Evolutionary conservation across 2,329 filamentous ascomycete species (phyloP).

Genomic region (Leptographium galeiforme): DNA sequence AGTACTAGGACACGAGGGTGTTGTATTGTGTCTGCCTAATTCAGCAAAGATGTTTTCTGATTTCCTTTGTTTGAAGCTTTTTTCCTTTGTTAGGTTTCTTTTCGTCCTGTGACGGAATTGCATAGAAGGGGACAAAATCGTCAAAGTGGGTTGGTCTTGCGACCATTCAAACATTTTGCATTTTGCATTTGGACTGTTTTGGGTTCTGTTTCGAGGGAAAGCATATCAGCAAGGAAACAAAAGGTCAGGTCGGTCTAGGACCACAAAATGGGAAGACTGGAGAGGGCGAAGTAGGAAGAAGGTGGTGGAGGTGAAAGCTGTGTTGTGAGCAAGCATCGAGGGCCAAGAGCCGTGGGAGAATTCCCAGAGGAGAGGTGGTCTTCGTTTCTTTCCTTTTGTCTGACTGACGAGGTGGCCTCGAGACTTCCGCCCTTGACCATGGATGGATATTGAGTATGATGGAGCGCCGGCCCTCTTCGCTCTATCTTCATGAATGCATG

Average conservation of each 20-base stretch:
- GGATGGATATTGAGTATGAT: not conserved
- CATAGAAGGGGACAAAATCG: slow-evolving; percentile 1
- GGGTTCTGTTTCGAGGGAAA: slow-evolving; percentile 3
- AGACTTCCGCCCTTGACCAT: not conserved
- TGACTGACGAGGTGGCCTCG: not conserved
- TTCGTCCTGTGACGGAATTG: not conserved
- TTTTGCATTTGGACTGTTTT: slow-evolving; percentile 7
- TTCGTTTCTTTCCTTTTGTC: not conserved
- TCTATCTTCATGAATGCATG: slow-evolving; percentile 6
- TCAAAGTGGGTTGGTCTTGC: not conserved
- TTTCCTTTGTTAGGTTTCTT: not conserved
- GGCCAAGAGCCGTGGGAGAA: not conserved
- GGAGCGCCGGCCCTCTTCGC: not conserved
- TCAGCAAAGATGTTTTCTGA: not conserved
- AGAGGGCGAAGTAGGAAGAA: not conserved
- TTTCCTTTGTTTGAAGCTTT: not conserved
- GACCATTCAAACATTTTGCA: slow-evolving; percentile 5
- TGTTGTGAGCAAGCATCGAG: not conserved
- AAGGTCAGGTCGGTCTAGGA: not conserved
- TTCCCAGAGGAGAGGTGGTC: not conserved
- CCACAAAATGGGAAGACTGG: not conserved
- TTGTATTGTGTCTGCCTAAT: not conserved
- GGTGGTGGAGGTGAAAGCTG: not conserved
- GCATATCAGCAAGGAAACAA: not conserved
- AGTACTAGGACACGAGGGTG: not conserved